These are phyloP conservation scores for Mycena rosella DNA, from an alignment of 768 basidiomycete genomes.

Conservation along the genomic window DNA sequence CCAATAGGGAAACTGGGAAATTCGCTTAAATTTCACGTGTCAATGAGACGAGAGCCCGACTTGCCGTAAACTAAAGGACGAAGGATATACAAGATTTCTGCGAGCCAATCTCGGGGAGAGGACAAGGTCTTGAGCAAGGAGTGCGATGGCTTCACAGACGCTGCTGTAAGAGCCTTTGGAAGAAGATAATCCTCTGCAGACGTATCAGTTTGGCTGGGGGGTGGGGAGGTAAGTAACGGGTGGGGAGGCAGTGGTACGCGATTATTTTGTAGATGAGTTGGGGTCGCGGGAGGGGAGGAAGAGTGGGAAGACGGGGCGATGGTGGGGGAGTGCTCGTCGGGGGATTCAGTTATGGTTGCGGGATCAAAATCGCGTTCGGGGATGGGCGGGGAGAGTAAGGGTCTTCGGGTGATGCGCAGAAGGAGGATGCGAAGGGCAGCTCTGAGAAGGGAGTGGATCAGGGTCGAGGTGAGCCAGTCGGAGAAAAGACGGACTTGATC, in stretches of 20 bases:
- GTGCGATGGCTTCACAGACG: conserved; percentile 78
- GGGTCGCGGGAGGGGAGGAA: conserved; percentile 70
- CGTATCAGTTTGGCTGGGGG: conserved; percentile 59
- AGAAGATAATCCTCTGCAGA: conserved; percentile 85
- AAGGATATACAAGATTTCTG: conserved; percentile 78
- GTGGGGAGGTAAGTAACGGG: conserved; percentile 67
- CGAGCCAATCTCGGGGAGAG: conserved; percentile 78
- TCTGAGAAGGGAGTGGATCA: conserved; percentile 54
- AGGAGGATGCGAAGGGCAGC: conserved; percentile 80
- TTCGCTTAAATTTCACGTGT: conserved; percentile 25
- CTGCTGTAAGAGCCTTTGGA: conserved; percentile 82
- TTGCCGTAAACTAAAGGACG: conserved; percentile 85
- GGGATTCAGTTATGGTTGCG: conserved; percentile 67
- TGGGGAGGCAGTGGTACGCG: conserved; percentile 75
- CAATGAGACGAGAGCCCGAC: conserved; percentile 37
- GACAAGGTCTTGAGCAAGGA: conserved; percentile 73
- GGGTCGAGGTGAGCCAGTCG: neutral
- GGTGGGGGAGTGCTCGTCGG: conserved; percentile 69
- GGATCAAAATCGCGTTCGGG: conserved; percentile 93
- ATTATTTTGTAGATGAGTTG: conserved; percentile 88
- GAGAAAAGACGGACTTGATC: conserved; percentile 76
- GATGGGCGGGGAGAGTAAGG: conserved; percentile 81
- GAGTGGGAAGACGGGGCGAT: conserved; percentile 69
- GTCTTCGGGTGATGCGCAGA: conserved; percentile 80
- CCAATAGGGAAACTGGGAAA: conserved; percentile 56